Evolutionary conservation across 306 rosid species (phyloP), one percentile per base, ranked within the genome.

Genomic region (Rubus idaeus): DNA sequence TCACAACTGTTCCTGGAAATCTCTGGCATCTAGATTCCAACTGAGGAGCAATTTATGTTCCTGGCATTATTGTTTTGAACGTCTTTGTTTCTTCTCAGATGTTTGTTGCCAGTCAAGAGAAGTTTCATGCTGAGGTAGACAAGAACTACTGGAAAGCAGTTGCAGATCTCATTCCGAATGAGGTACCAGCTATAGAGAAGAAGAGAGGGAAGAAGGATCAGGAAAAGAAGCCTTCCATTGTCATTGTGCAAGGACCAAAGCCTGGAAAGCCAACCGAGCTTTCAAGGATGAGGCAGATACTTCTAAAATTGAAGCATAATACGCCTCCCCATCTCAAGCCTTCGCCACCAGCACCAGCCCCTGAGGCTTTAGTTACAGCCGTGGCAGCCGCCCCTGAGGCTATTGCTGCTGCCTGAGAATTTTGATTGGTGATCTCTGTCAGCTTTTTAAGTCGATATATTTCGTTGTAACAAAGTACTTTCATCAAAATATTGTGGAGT

Each of bases 181-280:
- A 86, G 71, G 81, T 80, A 55, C 79, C 89, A 3, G 23, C 81
- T 30, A 41, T 80, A 44, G 89, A 75, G 41, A 86, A 69, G 75
- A 82, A 49, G 78, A 75, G 83, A 71, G 85, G 85, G 67, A 86
- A 83, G 87, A 83, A 86, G 45, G 89, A 78, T 51, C 70, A 52
- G 50, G 87, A 80, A 23, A 78, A 78, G 72, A 80, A 83, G 74
- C 81, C 85, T 18, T 80, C 85, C 1, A 37, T 83, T 35, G 53
- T 11, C 0, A 68, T 80, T 71, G 55, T 86, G 21, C 85, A 83
- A 65, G 87, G 87, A 37, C 89, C 87, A 10, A 86, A 86, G 74
- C 89, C 85, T 17, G 87, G 89, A 55, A 86, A 80, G 74, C 85
- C 87, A 64, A 80, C 85, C 11, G 87, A 83, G 13, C 89, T 86